These are phyloP conservation scores for Cutaneotrichosporon cyanovorans DNA, from an alignment of 1,284 basidiomycete species.

Conservation along the genomic window DNA sequence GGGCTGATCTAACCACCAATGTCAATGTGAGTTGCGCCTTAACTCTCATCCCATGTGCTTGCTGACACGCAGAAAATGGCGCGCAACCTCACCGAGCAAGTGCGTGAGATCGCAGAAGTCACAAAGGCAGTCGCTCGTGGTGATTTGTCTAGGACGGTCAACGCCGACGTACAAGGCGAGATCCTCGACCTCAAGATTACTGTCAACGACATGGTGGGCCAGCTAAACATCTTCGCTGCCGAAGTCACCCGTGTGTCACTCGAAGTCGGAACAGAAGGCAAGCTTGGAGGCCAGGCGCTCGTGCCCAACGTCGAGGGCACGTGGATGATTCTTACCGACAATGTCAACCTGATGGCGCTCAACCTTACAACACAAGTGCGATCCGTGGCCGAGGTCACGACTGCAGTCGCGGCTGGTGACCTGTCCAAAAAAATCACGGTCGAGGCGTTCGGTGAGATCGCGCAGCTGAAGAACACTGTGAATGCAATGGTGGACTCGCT, in stretches of 20 bases:
- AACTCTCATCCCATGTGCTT: no score
- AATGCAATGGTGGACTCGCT: slow-evolving; percentile 44
- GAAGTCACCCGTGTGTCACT: slow-evolving; percentile 74
- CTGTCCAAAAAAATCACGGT: slow-evolving; percentile 83
- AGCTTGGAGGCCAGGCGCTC: slow-evolving; percentile 84
- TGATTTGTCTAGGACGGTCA: slow-evolving; percentile 79
- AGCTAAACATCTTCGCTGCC: slow-evolving; percentile 51
- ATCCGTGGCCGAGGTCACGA: slow-evolving; percentile 95
- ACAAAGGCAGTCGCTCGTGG: slow-evolving; percentile 95
- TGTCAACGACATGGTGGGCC: slow-evolving; percentile 50
- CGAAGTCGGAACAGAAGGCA: slow-evolving; percentile 92
- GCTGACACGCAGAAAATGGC: slow-evolving; percentile 64
- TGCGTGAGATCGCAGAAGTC: slow-evolving; percentile 91
- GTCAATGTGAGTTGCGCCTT: slow-evolving; percentile 62
- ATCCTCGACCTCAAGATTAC: slow-evolving; percentile 80
- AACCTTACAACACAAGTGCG: slow-evolving; percentile 95
- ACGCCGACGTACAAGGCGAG: slow-evolving; percentile 94
- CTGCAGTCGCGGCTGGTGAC: slow-evolving; percentile 89
- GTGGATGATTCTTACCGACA: slow-evolving; percentile 91
- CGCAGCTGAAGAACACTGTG: slow-evolving; percentile 63
- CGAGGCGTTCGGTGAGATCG: slow-evolving; percentile 93
- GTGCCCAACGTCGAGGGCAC: slow-evolving; percentile 83
- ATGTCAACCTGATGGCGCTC: slow-evolving; percentile 63
- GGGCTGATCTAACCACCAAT: slow-evolving; percentile 83
- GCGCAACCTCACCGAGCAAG: slow-evolving; percentile 89